Base-by-base conservation (phyloP, 2,329 filamentous ascomycete genomes). In the Xylaria sp. region DNA sequence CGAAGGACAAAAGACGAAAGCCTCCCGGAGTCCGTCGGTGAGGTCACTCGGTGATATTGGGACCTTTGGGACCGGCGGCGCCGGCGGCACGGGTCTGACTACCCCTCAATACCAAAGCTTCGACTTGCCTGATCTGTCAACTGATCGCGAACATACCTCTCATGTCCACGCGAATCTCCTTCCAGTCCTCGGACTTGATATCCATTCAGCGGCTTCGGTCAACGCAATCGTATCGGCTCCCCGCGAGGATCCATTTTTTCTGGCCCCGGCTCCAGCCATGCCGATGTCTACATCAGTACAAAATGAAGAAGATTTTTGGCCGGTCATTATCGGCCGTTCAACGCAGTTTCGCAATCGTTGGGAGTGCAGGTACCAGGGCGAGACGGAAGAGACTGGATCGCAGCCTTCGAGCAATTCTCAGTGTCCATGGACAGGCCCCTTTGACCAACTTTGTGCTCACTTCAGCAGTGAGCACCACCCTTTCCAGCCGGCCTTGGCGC, bases 391-490 rank as follows among this genome's bases (percentile, higher is more conserved):
- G 23, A 69, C 62, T 2, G n/a, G 56, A 41, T 72, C 73, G 18
- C 61, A 70, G n/a, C 51, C 59, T n/a, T 74, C 69, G 3, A 64
- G 65, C 12, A 70, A 71, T 28, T 18, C 52, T 1, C 46, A 48
- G 46, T 79, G 78, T 51, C 25, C 69, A 3, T 79, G 77, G 77
- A 74, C 75, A 2, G 78, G 78, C 3, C 67, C 76, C 7, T 62
- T 76, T 23, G 7, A 68, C 12, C 60, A 74, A 31, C 68, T 79
- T n/a, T 31, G 48, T 2, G 13, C 8, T 31, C 78, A 79, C 56
- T 79, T 77, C 46, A 52, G 57, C 23, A 61, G 43, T 18, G 46
- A 62, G 12, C 78, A 79, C 43, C 72, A 73, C 25, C 28, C 66
- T n/a, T 78, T 78, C 56, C 41, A 72, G 3, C 70, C 67, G 2